Evolutionary conservation across 129 eudicot species (phyloP).

Genomic region (sunflower (Helianthus annuus)): HanXRQr2.0-SUNRISE NC_035441.2:115491307-115491806

Average conservation of each 20-base stretch:
- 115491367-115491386: conserved; percentile 14
- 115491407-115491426: conserved; percentile 4
- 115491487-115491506: conserved; percentile 7
- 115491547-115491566: conserved; percentile 12
- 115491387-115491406: conserved; percentile 7
- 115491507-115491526: background rate
- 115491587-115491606: conserved; percentile 15
- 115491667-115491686: conserved; percentile 1
- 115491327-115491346: conserved; percentile 6
- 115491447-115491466: conserved; percentile 7
- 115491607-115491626: conserved; percentile 31
- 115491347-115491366: conserved; percentile 9
- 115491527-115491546: conserved; percentile 2
- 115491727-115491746: conserved; percentile 44
- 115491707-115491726: conserved; percentile 15
- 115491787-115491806: conserved; percentile 2
- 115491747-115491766: conserved; percentile 25
- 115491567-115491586: background rate
- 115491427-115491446: conserved; percentile 4
- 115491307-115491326: conserved; percentile 1
- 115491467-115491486: conserved; percentile 2
- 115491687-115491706: background rate
- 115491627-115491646: conserved; percentile 11
- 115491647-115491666: background rate
- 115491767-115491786: conserved; percentile 4